A percentile compares a stretch with the other conserved stretches of the same genome.
phyloP scores from a whole-genome alignment of 2,329 filamentous ascomycete genomes.

The Exophiala aquamarina region DNA sequence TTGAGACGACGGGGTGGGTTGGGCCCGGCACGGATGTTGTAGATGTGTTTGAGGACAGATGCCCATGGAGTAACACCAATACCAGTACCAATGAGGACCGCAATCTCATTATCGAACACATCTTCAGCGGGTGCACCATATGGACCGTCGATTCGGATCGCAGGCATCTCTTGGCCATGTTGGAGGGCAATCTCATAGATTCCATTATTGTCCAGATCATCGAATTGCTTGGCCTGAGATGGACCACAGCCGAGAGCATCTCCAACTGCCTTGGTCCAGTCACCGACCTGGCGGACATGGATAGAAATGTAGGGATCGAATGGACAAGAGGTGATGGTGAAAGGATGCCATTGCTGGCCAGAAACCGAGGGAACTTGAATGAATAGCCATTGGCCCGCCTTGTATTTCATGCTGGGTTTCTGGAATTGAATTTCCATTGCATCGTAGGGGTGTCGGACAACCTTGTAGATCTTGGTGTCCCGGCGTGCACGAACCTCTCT shows the following conservation, averaged over 20 bases:
- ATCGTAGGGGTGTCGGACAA: conserved; percentile 93
- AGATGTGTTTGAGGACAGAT: conserved; percentile 94
- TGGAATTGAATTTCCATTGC: conserved; percentile 96
- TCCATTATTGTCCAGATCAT: conserved; percentile 84
- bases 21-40: conserved; percentile 86
- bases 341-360: conserved; percentile 93
- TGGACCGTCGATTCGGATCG: conserved; percentile 85
- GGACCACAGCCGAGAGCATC: conserved; percentile 89
- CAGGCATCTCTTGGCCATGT: conserved; percentile 90
- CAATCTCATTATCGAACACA: conserved; percentile 88
- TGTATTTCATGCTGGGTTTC: conserved; percentile 97
- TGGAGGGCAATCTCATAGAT: conserved; percentile 98
- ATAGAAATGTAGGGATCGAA: conserved; percentile 93
- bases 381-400: conserved; percentile 97
- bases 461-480: conserved; percentile 85
- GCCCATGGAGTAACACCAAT: conserved; percentile 87
- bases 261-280: conserved; percentile 92
- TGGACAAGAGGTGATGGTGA: conserved; percentile 97
- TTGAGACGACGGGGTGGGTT: conserved; percentile 87
- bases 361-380: conserved; percentile 89
- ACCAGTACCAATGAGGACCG: conserved; percentile 76
- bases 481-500: conserved; percentile 84
- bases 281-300: conserved; percentile 93
- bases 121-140: conserved; percentile 97
- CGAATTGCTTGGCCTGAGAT: conserved; percentile 85